These are phyloP conservation scores for Borovskyia barvae DNA, from an alignment of 208 protist genomes.

Conservation along the genomic window DNA sequence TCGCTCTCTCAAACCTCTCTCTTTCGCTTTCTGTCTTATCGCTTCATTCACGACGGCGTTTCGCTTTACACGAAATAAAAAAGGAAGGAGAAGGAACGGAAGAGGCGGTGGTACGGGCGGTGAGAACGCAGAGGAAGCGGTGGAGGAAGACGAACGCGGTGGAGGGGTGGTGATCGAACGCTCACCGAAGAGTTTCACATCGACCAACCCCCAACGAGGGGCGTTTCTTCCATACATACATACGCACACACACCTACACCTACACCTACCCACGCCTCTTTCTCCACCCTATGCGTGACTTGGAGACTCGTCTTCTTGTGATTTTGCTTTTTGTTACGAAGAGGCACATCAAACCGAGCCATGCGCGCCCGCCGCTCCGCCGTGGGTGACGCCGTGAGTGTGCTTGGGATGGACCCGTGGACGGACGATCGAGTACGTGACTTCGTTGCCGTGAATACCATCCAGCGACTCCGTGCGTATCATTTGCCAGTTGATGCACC, in stretches of 20 bases:
- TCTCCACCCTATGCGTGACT: neutral
- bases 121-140: slow-evolving; percentile 2
- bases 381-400: slow-evolving; percentile 14
- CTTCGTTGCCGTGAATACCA: slow-evolving; percentile 83
- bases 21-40: too few relatives aligned
- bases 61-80: too few relatives aligned
- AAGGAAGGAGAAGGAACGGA: too few relatives aligned
- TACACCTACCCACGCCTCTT: too few relatives aligned
- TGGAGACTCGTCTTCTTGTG: neutral
- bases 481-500: slow-evolving; percentile 38
- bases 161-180: too few relatives aligned
- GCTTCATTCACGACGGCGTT: too few relatives aligned
- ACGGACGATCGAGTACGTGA: slow-evolving; percentile 79
- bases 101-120: too few relatives aligned
- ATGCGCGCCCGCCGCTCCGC: slow-evolving; percentile 34
- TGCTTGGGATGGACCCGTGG: slow-evolving; percentile 76
- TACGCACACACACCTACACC: neutral
- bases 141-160: too few relatives aligned
- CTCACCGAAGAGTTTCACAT: too few relatives aligned
- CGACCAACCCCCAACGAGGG: too few relatives aligned
- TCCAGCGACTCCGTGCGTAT: slow-evolving; percentile 76
- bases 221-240: neutral
- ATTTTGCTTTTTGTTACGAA: neutral
- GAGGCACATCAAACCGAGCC: neutral
- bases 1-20: too few relatives aligned